phyloP scores from a whole-genome alignment of 441 rosid species.

The Syzygium syzygioides region DNA sequence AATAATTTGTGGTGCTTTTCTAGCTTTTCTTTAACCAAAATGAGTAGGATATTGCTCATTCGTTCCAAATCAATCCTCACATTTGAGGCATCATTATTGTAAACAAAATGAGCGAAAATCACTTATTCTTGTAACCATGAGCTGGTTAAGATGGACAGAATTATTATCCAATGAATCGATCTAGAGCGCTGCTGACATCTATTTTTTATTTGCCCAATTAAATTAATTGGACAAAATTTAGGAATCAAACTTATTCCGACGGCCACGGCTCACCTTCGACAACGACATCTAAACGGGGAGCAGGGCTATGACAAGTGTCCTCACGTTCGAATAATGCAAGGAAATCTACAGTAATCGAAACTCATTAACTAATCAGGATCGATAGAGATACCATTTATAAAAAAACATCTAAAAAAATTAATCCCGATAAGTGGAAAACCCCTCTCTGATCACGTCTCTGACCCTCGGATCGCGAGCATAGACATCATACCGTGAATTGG shows the following conservation, averaged over 20 bases:
- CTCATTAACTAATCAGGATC: background rate
- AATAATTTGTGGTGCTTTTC: background rate
- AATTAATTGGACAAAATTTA: too few relatives aligned
- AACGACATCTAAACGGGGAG: too few relatives aligned
- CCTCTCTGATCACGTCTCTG: background rate
- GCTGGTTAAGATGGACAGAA: background rate
- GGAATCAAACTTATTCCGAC: too few relatives aligned
- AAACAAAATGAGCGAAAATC: background rate
- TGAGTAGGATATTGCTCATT: background rate
- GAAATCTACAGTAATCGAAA: rapidly evolving
- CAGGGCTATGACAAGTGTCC: too few relatives aligned
- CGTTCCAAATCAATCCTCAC: rapidly evolving
- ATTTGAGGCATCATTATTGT: background rate
- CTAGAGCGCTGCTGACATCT: too few relatives aligned
- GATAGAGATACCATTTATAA: rapidly evolving
- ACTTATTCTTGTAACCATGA: rapidly evolving
- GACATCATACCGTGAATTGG: rapidly evolving
- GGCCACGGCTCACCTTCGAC: too few relatives aligned
- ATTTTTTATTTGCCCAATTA: too few relatives aligned
- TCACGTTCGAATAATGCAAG: too few relatives aligned
- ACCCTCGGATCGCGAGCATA: background rate
- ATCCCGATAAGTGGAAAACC: rapidly evolving
- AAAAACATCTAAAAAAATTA: background rate
- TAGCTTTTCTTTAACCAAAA: background rate
- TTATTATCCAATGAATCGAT: background rate